phyloP scores from a whole-genome alignment of 2,329 filamentous ascomycete genomes.

The Pseudogymnoascus sp. region DNA sequence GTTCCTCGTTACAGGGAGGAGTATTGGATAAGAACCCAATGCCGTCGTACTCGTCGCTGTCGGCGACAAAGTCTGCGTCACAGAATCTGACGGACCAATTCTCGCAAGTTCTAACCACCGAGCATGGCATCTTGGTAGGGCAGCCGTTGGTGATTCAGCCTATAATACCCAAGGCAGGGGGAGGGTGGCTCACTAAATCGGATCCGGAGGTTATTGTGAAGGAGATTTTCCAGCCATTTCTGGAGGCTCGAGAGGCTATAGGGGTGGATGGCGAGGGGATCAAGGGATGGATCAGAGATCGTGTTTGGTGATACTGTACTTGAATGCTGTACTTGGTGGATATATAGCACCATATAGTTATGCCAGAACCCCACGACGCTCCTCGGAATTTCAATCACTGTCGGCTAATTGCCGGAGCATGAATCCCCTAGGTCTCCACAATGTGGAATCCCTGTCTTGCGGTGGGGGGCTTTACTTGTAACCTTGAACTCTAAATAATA shows the following conservation, averaged over 20 bases:
- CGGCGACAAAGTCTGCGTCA: not conserved
- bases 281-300: not conserved
- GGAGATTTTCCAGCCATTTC: not conserved
- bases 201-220: not conserved
- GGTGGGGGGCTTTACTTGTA: not conserved
- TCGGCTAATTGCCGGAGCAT: not conserved
- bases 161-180: not conserved
- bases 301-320: not conserved
- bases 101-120: not conserved
- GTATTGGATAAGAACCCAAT: not conserved
- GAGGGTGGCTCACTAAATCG: not conserved
- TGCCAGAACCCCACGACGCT: not conserved
- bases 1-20: not conserved
- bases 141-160: not conserved
- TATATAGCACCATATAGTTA: not conserved
- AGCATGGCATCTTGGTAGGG: not conserved
- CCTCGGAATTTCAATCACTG: not conserved
- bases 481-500: not conserved
- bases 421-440: not conserved
- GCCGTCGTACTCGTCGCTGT: not conserved
- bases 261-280: not conserved
- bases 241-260: not conserved
- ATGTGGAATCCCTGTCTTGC: not conserved
- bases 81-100: not conserved
- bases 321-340: not conserved